These are phyloP conservation scores for Zygosaccharomyces rouxii DNA, from an alignment of 805 yeast species.

Conservation along the genomic window DNA sequence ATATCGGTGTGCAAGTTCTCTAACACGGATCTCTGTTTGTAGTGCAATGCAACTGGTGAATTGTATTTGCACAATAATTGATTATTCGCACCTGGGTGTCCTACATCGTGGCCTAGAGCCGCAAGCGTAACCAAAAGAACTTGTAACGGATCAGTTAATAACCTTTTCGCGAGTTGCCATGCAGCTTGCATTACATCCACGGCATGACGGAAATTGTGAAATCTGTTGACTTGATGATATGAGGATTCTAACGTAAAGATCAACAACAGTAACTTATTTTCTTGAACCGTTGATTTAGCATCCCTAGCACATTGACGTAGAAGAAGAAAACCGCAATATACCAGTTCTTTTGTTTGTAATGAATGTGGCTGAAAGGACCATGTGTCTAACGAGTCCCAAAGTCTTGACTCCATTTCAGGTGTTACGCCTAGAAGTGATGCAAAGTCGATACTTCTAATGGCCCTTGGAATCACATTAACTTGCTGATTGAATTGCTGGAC, in stretches of 20 bases:
- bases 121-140: slow-evolving; percentile 64
- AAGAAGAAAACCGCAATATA: slow-evolving; percentile 28
- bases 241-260: slow-evolving; percentile 67
- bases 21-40: slow-evolving; percentile 62
- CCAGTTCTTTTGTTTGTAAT: slow-evolving; percentile 25
- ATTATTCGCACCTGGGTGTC: slow-evolving; percentile 96
- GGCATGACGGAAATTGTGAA: slow-evolving; percentile 94
- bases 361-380: slow-evolving; percentile 33
- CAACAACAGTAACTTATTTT: slow-evolving; percentile 52
- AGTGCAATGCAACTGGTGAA: slow-evolving; percentile 61
- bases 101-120: slow-evolving; percentile 91
- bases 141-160: slow-evolving; percentile 37
- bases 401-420: slow-evolving; percentile 5
- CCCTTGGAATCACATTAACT: slow-evolving; percentile 16
- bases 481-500: not conserved
- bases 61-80: slow-evolving; percentile 54
- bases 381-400: slow-evolving; percentile 18
- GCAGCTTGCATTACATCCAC: slow-evolving; percentile 93
- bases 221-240: slow-evolving; percentile 80
- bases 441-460: slow-evolving; percentile 21
- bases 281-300: slow-evolving; percentile 22
- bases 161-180: slow-evolving; percentile 46
- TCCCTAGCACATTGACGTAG: slow-evolving; percentile 20
- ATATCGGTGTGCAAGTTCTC: slow-evolving; percentile 78
- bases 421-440: slow-evolving; percentile 8